Conservation (phyloP, 2,329 filamentous ascomycete species). For the Tothia fuscella region DNA sequence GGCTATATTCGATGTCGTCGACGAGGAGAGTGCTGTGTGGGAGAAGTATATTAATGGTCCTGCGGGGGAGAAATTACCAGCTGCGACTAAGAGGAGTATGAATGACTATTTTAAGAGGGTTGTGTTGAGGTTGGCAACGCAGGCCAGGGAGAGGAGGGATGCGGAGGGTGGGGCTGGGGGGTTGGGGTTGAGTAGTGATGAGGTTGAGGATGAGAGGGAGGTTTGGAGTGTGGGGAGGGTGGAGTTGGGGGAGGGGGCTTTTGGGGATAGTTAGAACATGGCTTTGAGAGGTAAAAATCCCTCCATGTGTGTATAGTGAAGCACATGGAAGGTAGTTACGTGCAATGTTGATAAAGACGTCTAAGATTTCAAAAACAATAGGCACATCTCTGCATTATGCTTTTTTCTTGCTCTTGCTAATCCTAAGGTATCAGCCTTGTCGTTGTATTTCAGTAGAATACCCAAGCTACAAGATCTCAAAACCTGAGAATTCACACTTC, state of each 20-base stretch:
- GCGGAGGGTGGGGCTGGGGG: constrained; percentile 84
- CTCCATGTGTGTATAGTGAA: too few species aligned
- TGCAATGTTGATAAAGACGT: too few species aligned
- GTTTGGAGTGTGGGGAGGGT: constrained; percentile 92
- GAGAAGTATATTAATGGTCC: constrained; percentile 75
- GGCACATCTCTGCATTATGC: too few species aligned
- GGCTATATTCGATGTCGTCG: constrained; percentile 77
- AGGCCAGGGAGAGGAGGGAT: constrained; percentile 79
- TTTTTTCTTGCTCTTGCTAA: too few species aligned
- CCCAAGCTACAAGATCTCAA: too few species aligned
- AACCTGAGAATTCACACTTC: too few species aligned
- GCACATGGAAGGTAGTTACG: too few species aligned
- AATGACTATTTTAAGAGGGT: constrained; percentile 95
- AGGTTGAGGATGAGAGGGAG: constrained; percentile 87
- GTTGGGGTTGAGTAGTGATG: constrained; percentile 76
- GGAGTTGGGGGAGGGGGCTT: constrained; percentile 52
- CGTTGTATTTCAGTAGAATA: too few species aligned
- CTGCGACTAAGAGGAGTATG: constrained; percentile 77
- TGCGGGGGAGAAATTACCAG: constrained; percentile 45
- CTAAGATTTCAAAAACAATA: too few species aligned
- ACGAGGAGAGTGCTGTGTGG: constrained; percentile 75
- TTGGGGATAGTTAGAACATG: constrained; percentile 2
- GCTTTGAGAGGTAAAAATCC: too few species aligned
- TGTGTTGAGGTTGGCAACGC: constrained; percentile 68
- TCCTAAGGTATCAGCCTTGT: too few species aligned